Conservation (phyloP, 2,329 filamentous ascomycete species). For the Verticillium albo-atrum region DNA sequence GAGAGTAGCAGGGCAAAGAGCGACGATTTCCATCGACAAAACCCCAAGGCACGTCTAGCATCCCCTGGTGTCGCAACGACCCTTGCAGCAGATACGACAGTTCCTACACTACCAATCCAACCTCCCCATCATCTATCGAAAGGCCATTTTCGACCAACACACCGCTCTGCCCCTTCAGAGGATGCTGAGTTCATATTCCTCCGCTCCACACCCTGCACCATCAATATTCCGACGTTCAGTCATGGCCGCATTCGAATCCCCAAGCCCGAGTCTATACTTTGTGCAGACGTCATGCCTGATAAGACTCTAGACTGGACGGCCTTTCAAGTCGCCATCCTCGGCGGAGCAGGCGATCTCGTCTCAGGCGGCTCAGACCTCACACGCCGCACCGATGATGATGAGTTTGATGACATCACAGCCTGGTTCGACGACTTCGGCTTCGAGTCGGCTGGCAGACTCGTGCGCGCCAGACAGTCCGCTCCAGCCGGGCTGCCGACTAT, state of each 20-base stretch:
- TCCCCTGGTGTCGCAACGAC: conserved; percentile 20
- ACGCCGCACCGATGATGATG: conserved; percentile 29
- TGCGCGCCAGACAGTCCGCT: background rate
- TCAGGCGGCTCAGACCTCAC: conserved; percentile 38
- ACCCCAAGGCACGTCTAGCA: conserved; percentile 35
- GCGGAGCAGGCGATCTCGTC: conserved; percentile 48
- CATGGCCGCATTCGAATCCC: conserved; percentile 53
- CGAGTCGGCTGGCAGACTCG: conserved; percentile 6
- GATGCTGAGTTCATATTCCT: conserved; percentile 43
- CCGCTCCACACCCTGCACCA: conserved; percentile 42
- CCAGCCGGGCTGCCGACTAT: background rate
- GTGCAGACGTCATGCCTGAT: conserved; percentile 36
- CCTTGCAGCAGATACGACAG: conserved; percentile 17
- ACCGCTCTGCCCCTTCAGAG: conserved; percentile 19
- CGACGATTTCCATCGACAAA: conserved; percentile 46
- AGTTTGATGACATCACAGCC: conserved; percentile 39
- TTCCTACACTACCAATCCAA: conserved; percentile 20
- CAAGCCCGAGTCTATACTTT: conserved; percentile 19
- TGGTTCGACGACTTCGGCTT: conserved; percentile 52
- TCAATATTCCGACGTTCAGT: conserved; percentile 43
- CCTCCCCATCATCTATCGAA: conserved; percentile 15
- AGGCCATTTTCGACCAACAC: conserved; percentile 14
- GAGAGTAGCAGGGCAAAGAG: conserved; percentile 30
- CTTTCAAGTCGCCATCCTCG: too few species aligned
- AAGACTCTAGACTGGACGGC: conserved; percentile 57